phyloP scores from a whole-genome alignment of 768 basidiomycete species.

The Boletus sensibilis region DNA sequence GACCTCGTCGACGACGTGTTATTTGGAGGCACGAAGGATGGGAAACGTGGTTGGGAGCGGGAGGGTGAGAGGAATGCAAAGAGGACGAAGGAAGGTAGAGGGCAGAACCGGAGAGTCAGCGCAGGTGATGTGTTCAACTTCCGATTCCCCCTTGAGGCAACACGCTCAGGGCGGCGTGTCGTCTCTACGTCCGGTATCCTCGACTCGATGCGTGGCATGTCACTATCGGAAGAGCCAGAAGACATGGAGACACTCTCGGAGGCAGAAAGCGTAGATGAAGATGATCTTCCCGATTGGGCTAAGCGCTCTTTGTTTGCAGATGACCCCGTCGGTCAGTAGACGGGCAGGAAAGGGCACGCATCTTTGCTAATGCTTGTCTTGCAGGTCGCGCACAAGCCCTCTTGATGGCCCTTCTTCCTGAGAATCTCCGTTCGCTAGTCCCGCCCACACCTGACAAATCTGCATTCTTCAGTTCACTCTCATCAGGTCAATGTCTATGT shows the following conservation, averaged over 20 bases:
- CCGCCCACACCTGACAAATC: slow-evolving; percentile 31
- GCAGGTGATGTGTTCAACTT: slow-evolving; percentile 31
- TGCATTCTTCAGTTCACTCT: slow-evolving; percentile 52
- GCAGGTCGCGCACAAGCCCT: slow-evolving; percentile 67
- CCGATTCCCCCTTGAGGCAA: slow-evolving; percentile 20
- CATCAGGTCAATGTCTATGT: slow-evolving; percentile 81
- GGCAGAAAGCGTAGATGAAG: slow-evolving; percentile 55
- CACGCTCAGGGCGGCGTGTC: slow-evolving; percentile 42
- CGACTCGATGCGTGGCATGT: slow-evolving; percentile 49
- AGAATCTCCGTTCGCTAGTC: slow-evolving; percentile 45
- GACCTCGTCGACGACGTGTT: slow-evolving; percentile 79
- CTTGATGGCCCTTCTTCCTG: slow-evolving; percentile 58
- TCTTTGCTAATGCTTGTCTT: slow-evolving; percentile 3
- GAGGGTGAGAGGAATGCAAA: slow-evolving; percentile 46
- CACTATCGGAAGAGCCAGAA: slow-evolving; percentile 56
- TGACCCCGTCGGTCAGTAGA: slow-evolving; percentile 56
- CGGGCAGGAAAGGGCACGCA: not conserved
- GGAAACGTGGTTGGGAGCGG: slow-evolving; percentile 47
- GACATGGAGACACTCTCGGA: slow-evolving; percentile 46
- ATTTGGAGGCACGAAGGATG: slow-evolving; percentile 58
- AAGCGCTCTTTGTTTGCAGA: slow-evolving; percentile 52
- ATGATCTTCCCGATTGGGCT: slow-evolving; percentile 79
- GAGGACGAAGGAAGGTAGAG: slow-evolving; percentile 41
- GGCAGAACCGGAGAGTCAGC: slow-evolving; percentile 34
- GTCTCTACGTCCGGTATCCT: slow-evolving; percentile 59